These are phyloP conservation scores for Cetradonia linearis DNA, from an alignment of 495 filamentous ascomycete species.

Conservation along the genomic window DNA sequence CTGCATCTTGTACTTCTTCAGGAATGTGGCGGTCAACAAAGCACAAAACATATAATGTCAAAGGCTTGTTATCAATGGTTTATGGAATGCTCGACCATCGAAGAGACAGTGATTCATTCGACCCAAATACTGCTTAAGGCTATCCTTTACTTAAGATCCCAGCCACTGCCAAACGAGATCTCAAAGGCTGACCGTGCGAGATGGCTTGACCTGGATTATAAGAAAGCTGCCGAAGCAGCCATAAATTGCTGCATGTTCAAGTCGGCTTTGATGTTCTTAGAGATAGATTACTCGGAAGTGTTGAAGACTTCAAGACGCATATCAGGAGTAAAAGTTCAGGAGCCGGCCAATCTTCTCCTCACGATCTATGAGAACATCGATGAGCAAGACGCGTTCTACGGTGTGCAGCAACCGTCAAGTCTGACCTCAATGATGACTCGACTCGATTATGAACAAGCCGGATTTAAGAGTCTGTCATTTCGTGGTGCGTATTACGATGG, in stretches of 20 bases:
- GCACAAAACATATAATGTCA: slow-evolving; percentile 31
- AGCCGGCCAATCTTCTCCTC: slow-evolving; percentile 59
- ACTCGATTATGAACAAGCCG: slow-evolving; percentile 85
- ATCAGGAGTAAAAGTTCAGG: slow-evolving; percentile 46
- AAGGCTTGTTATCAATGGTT: slow-evolving; percentile 21
- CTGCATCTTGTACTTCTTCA: slow-evolving; percentile 63
- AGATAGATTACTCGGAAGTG: slow-evolving; percentile 52
- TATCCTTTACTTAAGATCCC: slow-evolving; percentile 80
- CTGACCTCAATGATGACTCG: slow-evolving; percentile 66
- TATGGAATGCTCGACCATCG: slow-evolving; percentile 16
- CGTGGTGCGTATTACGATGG: slow-evolving; percentile 87
- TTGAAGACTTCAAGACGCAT: slow-evolving; percentile 54
- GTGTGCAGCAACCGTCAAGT: slow-evolving; percentile 69
- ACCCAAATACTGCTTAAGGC: slow-evolving; percentile 59
- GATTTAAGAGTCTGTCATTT: slow-evolving; percentile 79
- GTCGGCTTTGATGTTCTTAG: slow-evolving; percentile 72
- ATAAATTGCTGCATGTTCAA: slow-evolving; percentile 73
- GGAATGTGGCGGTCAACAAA: slow-evolving; percentile 28
- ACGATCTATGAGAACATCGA: slow-evolving; percentile 82
- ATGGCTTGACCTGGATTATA: slow-evolving; percentile 79
- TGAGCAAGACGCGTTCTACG: slow-evolving; percentile 93
- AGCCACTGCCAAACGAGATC: slow-evolving; percentile 59
- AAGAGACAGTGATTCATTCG: slow-evolving; percentile 36
- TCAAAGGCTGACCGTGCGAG: slow-evolving; percentile 67
- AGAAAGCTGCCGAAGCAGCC: slow-evolving; percentile 65